These are phyloP conservation scores for Tardiomyces digboiensis DNA, from an alignment of 1,139 yeast species.

Conservation along the genomic window DNA sequence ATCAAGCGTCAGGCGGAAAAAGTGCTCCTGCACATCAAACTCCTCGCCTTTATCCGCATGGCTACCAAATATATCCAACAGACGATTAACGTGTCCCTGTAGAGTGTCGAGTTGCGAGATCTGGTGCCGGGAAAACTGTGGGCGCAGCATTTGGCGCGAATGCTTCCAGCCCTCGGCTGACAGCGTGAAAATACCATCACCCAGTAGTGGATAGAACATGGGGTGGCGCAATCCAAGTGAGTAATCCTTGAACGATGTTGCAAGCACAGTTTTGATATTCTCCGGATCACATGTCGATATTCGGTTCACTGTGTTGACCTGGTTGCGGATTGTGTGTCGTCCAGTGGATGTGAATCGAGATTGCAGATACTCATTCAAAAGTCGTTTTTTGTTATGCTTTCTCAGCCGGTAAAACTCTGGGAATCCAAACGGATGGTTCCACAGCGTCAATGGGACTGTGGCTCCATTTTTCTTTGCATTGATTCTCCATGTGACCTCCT, in stretches of 20 bases:
- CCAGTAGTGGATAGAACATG: constrained; percentile 36
- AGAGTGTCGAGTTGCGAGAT: constrained; percentile 36
- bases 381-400: not conserved
- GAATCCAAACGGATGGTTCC: not conserved
- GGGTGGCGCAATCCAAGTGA: constrained; percentile 38
- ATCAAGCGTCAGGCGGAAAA: constrained; percentile 37
- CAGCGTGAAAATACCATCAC: constrained; percentile 47
- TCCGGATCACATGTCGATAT: constrained; percentile 33
- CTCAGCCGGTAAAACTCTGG: not conserved
- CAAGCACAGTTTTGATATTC: constrained; percentile 14
- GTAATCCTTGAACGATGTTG: constrained; percentile 34
- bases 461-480: not conserved
- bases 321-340: not conserved
- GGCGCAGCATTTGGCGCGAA: constrained; percentile 46
- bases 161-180: constrained; percentile 49
- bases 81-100: constrained; percentile 7
- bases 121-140: constrained; percentile 46
- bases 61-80: constrained; percentile 1
- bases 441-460: not conserved
- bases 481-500: not conserved
- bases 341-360: not conserved
- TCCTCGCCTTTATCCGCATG: constrained; percentile 1
- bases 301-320: not conserved
- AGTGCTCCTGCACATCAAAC: constrained; percentile 35
- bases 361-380: not conserved